Evolutionary conservation across 257 asterid genomes (phyloP).

Genomic region (Nicotiana sylvestris): DNA sequence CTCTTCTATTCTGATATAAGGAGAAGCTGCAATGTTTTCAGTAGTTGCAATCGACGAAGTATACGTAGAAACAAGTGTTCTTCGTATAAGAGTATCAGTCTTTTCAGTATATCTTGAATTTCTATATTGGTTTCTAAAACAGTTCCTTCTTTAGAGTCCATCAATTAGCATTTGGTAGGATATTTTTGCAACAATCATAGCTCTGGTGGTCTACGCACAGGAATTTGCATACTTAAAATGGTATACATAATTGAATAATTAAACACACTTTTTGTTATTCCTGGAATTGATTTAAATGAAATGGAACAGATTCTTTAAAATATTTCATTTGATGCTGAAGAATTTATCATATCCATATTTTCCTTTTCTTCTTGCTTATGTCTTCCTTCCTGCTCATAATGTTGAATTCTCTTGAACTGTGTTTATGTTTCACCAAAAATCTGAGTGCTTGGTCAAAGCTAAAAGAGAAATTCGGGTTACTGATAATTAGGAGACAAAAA

Average conservation of each 20-base stretch:
- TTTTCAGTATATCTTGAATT: too few relatives aligned
- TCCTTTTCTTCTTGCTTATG: background rate
- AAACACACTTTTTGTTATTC: background rate
- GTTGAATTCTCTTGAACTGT: background rate
- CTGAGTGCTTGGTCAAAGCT: too few relatives aligned
- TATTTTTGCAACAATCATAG: too few relatives aligned
- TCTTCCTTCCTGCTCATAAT: background rate
- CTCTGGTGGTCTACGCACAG: too few relatives aligned
- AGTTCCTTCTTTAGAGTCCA: too few relatives aligned
- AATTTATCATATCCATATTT: background rate
- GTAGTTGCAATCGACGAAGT: too few relatives aligned
- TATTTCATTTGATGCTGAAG: background rate
- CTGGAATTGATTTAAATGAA: background rate
- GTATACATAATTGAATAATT: background rate
- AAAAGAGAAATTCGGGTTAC: too few relatives aligned
- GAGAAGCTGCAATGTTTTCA: background rate
- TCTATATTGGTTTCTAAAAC: too few relatives aligned
- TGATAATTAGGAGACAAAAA: too few relatives aligned
- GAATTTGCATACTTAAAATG: background rate
- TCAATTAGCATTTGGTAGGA: too few relatives aligned
- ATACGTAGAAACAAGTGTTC: too few relatives aligned
- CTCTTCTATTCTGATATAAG: background rate
- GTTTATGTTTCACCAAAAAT: background rate
- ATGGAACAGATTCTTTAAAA: background rate
- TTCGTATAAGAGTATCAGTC: background rate